A percentile compares a stretch with the other conserved stretches of the same genome.
Evolutionary conservation across 2,329 filamentous ascomycete genomes (phyloP).

Genomic region (Biscogniauxia mediterranea): DNA sequence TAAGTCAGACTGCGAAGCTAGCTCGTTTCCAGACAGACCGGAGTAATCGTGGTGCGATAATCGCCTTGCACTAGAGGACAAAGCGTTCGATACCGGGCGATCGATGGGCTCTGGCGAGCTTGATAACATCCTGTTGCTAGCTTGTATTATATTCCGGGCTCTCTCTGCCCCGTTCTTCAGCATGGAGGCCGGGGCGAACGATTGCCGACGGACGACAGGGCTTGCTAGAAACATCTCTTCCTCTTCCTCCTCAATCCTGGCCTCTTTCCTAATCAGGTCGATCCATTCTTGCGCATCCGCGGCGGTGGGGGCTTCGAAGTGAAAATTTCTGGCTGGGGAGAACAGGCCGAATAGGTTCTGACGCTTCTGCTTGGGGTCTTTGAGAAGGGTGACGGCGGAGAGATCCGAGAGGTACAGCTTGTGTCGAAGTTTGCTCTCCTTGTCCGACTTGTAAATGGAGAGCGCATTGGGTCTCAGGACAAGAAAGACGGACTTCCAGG

Average conservation of each 20-base stretch:
- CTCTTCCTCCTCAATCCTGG: constrained; percentile 84
- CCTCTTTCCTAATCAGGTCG: constrained; percentile 72
- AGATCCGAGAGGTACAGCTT: constrained; percentile 87
- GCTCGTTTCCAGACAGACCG: constrained; percentile 60
- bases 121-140: constrained; percentile 46
- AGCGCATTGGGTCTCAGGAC: constrained; percentile 88
- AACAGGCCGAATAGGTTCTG: constrained; percentile 90
- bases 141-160: constrained; percentile 22
- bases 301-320: constrained; percentile 74
- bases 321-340: constrained; percentile 85
- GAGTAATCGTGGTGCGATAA: constrained; percentile 67
- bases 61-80: constrained; percentile 40
- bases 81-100: constrained; percentile 36
- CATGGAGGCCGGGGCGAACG: constrained; percentile 35
- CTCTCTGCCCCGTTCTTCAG: constrained; percentile 23
- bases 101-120: constrained; percentile 62
- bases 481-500: constrained; percentile 87
- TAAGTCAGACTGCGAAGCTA: constrained; percentile 83
- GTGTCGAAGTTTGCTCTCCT: constrained; percentile 84
- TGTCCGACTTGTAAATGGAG: constrained; percentile 89
- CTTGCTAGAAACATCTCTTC: constrained; percentile 76
- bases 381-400: constrained; percentile 84
- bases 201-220: constrained; percentile 53
- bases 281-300: constrained; percentile 86
- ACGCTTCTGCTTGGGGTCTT: constrained; percentile 83